Percentiles rank a stretch among this genome's conserved stretches.
Evolutionary conservation across 1,284 basidiomycete genomes (phyloP).

Genomic region (Rhodotorula sp.): DNA sequence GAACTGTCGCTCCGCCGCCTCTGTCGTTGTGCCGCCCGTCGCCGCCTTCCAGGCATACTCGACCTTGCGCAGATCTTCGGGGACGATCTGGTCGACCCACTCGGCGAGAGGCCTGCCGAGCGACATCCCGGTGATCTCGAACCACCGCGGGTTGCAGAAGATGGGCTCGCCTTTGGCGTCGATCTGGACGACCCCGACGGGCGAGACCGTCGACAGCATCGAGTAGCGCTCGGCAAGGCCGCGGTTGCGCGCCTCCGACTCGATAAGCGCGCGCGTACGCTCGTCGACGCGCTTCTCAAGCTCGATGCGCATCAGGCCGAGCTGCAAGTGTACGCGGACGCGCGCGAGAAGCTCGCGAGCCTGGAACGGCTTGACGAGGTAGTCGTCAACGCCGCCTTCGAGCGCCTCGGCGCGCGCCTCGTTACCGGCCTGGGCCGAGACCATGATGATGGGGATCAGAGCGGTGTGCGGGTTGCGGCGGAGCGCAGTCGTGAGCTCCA

Average conservation of each 20-base stretch:
- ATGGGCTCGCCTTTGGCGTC: conserved; percentile 31
- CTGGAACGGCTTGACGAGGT: conserved; percentile 46
- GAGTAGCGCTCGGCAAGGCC: conserved; percentile 44
- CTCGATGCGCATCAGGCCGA: conserved; percentile 44
- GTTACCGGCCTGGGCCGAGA: conserved; percentile 45
- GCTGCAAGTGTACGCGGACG: conserved; percentile 45
- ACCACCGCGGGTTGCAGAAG: conserved; percentile 38
- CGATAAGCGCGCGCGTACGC: conserved; percentile 44
- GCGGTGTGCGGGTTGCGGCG: conserved; percentile 36
- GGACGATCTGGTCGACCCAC: conserved; percentile 32
- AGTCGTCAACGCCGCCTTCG: conserved; percentile 45
- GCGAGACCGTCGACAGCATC: conserved; percentile 43
- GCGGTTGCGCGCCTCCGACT: conserved; percentile 41
- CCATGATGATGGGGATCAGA: conserved; percentile 45
- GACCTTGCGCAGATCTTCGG: conserved; percentile 25
- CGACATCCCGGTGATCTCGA: conserved; percentile 29
- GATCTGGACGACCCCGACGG: conserved; percentile 45
- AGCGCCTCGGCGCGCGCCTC: conserved; percentile 47
- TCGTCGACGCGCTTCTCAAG: conserved; percentile 45
- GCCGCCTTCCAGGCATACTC: conserved; percentile 22
- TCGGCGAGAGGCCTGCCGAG: conserved; percentile 24
- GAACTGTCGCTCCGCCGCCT: conserved; percentile 30
- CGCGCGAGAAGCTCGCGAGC: conserved; percentile 44
- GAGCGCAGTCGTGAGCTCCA: conserved; percentile 41
- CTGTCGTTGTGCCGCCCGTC: conserved; percentile 11